Percentiles rank a stretch among this genome's conserved stretches.
Conservation (phyloP, 495 filamentous ascomycete species). For the Penicillium maclennaniae region DNA sequence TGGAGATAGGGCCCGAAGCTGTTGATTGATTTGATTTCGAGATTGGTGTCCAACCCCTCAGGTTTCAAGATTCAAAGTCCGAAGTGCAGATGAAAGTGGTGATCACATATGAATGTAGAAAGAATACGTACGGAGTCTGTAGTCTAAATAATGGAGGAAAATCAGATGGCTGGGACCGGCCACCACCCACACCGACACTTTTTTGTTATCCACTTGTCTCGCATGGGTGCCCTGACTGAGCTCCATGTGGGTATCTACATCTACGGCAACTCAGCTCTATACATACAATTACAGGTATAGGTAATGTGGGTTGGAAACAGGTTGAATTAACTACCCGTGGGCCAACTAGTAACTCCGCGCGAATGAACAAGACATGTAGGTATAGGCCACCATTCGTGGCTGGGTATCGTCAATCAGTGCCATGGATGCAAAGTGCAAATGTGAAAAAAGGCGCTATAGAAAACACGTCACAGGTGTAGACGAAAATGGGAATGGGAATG, state of each 20-base stretch:
- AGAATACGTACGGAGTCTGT: background rate
- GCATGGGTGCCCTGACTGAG: background rate
- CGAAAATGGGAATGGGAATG: conserved; percentile 3
- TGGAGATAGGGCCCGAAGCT: conserved; percentile 3
- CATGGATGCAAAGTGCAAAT: conserved; percentile 10
- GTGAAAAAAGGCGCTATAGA: conserved; percentile 8
- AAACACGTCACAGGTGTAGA: conserved; percentile 22
- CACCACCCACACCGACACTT: background rate
- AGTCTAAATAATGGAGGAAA: background rate
- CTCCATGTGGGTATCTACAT: background rate
- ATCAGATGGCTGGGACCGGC: conserved; percentile 1
- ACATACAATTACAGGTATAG: background rate
- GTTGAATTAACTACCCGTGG: background rate
- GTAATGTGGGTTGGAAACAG: background rate
- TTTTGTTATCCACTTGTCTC: background rate
- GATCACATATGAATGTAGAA: background rate
- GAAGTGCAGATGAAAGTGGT: background rate
- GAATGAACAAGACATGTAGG: conserved; percentile 4
- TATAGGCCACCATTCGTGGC: conserved; percentile 18
- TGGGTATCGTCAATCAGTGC: conserved; percentile 32
- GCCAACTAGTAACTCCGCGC: background rate
- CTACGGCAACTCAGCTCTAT: background rate
- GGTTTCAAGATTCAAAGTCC: background rate
- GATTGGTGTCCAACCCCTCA: background rate
- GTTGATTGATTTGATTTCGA: background rate